Evolutionary conservation across 2,329 filamentous ascomycete genomes (phyloP).

Genomic region (Hymenoscyphus infarciens): DNA sequence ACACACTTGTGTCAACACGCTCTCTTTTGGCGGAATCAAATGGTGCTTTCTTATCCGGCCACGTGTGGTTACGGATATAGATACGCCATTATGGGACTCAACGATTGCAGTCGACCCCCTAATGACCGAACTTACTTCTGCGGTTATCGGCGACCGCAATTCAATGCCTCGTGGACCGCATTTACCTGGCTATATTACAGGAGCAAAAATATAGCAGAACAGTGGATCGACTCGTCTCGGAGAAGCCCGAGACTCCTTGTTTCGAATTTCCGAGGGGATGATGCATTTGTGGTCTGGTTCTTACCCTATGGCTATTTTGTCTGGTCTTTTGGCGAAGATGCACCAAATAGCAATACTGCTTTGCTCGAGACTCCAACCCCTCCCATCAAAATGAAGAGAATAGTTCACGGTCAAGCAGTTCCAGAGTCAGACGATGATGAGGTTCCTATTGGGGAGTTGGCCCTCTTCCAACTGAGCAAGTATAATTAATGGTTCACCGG

Average conservation of each 20-base stretch:
- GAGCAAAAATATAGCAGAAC: background rate
- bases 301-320: conserved; percentile 19
- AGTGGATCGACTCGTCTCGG: background rate
- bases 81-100: background rate
- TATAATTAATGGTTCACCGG: background rate
- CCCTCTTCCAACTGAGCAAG: background rate
- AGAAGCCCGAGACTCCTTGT: background rate
- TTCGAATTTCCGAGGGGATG: conserved; percentile 18
- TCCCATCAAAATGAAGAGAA: background rate
- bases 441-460: background rate
- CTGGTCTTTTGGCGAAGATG: conserved; percentile 23
- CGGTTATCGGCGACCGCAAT: background rate
- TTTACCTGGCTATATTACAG: background rate
- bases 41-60: background rate
- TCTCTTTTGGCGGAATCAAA: background rate
- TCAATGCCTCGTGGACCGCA: background rate
- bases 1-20: background rate
- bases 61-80: too few species aligned
- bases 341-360: background rate
- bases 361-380: background rate
- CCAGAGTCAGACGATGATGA: background rate
- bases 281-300: conserved; percentile 25
- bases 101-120: background rate
- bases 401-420: background rate
- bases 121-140: background rate